Base-by-base conservation (phyloP, 306 rosid genomes). In the Alnus glutinosa region DNA sequence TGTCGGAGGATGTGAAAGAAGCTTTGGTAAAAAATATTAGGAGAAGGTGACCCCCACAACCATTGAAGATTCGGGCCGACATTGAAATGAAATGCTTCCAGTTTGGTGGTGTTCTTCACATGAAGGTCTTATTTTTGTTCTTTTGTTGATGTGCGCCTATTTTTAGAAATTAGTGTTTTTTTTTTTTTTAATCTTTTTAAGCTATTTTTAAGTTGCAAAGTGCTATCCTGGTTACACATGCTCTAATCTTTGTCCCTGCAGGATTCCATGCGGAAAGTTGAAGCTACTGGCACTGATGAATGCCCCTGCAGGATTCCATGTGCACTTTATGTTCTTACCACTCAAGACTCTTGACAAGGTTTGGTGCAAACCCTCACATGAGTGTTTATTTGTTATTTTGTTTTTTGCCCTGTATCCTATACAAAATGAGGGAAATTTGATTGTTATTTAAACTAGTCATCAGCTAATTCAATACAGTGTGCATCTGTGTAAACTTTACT, bases 221-320 rank as follows among this genome's bases (percentile, higher is more conserved):
- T 67, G 51, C 32, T 39, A n/a, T 39, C 13, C 30, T 67, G 37
- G 37, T 75, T 16, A 68, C 47, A 14, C 34, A 9, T n/a, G 66
- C 55, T 55, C 49, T 32, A 30, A 67, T 8, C 7, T 74, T 74
- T 74, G 75, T n/a, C 77, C 70, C 36, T 80, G 74, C 85, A 96
- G 99, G 99, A 93, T 73, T 97, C 99, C 55, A 96, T 96, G 99
- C 85, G 91, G 66, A 91, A 71, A 75, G 99, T 98, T 78, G 98
- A 96, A 86, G 99, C 98, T 80, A 92, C 89, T 57, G 99, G 99
- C 76, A 93, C 90, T 67, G 78, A 90, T 73, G 96, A 91, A 77
- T 95, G 99, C 78, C 99, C 99, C 91, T 81, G 99, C 99, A n/a
- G n/a, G n/a, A n/a, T n/a, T 73, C 97, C 99, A n/a, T n/a, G n/a